Base-by-base conservation (phyloP, 108 stramenopile species). In the Poteriospumella lacustris region DNA sequence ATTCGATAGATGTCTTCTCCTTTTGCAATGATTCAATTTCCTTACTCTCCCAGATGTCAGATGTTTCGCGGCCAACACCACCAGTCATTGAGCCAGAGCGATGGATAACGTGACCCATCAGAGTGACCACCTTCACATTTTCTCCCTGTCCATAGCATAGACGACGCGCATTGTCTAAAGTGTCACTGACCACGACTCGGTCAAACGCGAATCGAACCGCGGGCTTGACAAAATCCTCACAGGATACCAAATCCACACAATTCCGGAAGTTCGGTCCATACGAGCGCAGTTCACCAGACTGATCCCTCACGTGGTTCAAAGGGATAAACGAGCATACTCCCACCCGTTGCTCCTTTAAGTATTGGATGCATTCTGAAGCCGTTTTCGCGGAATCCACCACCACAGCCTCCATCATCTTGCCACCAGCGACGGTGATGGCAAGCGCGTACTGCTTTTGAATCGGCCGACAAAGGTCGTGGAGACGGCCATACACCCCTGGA, bases 401-500 rank as follows among this genome's bases (percentile, higher is more conserved):
- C 72, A 98, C 90, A 58, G 92, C 89, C 76, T 97, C 97, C 94
- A 95, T 95, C 83, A 95, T 90, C 80, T 94, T 94, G 39, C 96
- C 96, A 24, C 87, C 94, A 43, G 96, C 98, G n/a, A 95, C 94
- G 2, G 94, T 92, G 44, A 99, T 93, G 52, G 96, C 96, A 44
- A 94, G 80, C 79, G 92, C 90, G 88, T 89, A 97, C 47, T 91
- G 73, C 39, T 91, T 79, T 81, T 92, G 91, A n/a, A 89, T 87
- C 5, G 98, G 98, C 44, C 89, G 89, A 86, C 95, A 95, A 34
- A 99, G 86, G 84, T 97, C 95, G 42, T 94, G 94, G 42, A 99
- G 81, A 0, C 96, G 87, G 0, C 98, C 96, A 60, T 89, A 87
- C 26, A 98, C 95, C 19, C 64, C 79, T 42, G 15, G 19, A 39